Conservation (phyloP, 768 basidiomycete genomes). For the Sarcodon aspratus region DNA sequence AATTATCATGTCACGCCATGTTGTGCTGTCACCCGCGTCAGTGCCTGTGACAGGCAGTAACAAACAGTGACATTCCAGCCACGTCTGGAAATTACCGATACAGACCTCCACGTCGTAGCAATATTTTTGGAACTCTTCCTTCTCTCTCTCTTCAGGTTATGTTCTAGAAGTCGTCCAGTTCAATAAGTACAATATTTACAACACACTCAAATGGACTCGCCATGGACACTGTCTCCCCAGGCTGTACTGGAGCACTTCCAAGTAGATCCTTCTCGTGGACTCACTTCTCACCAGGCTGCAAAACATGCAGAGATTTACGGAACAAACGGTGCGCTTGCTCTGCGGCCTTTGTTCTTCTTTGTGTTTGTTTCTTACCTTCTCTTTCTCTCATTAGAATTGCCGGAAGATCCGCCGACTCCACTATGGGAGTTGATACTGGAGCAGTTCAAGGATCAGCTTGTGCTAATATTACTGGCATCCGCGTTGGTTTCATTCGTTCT, state of each 20-base stretch:
- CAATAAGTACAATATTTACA: too few species aligned
- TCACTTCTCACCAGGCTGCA: conserved; percentile 54
- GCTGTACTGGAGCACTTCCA: conserved; percentile 65
- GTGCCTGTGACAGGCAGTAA: too few species aligned
- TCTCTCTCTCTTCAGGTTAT: too few species aligned
- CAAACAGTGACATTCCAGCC: too few species aligned
- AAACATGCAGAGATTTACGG: conserved; percentile 75
- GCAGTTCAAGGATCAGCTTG: conserved; percentile 98
- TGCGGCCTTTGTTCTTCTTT: background rate
- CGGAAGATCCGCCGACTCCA: conserved; percentile 85
- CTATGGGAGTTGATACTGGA: conserved; percentile 94
- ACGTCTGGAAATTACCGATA: too few species aligned
- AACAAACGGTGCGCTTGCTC: conserved; percentile 54
- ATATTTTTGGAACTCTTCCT: too few species aligned
- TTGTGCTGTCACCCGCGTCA: too few species aligned
- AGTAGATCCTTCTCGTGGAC: conserved; percentile 51
- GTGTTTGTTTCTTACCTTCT: background rate
- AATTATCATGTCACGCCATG: too few species aligned
- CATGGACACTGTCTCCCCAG: conserved; percentile 67
- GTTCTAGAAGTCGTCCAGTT: too few species aligned
- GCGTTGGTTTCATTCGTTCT: conserved; percentile 90
- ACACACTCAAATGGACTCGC: conserved; percentile 40
- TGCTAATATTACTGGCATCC: conserved; percentile 90
- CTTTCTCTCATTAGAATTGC: conserved; percentile 50
- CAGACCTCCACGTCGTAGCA: too few species aligned